A percentile compares a stretch with the other conserved stretches of the same genome.
These are phyloP conservation scores for Thalia dealbata DNA, from an alignment of 176 grass and related monocot genomes.

Conservation along the genomic window DNA sequence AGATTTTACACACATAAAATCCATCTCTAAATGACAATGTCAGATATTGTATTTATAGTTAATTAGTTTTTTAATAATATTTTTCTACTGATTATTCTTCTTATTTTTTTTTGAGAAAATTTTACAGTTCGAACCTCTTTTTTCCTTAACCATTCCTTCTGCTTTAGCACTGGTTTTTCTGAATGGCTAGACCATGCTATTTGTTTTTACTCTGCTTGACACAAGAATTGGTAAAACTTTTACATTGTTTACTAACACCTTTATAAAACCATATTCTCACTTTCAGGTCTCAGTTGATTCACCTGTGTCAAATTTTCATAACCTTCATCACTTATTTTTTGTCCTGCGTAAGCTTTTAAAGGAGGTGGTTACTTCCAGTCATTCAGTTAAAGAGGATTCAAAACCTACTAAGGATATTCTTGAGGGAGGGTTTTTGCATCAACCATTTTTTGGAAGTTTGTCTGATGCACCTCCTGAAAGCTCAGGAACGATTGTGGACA, in stretches of 20 bases:
- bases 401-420: constrained; percentile 32
- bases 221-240: neutral
- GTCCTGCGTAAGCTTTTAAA: constrained; percentile 68
- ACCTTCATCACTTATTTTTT: constrained; percentile 81
- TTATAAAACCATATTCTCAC: constrained; percentile 10
- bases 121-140: no score
- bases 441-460: constrained; percentile 31
- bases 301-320: constrained; percentile 51
- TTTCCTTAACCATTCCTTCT: no score
- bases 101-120: no score
- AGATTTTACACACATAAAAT: neutral
- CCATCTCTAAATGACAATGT: neutral
- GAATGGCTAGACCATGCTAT: no score
- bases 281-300: constrained; percentile 51
- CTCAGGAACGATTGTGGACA: constrained; percentile 33
- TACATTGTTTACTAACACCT: constrained; percentile 13
- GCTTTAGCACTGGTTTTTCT: no score
- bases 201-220: neutral
- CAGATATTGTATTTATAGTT: no score
- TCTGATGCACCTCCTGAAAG: constrained; percentile 26
- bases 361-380: constrained; percentile 48
- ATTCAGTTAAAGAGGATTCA: constrained; percentile 25
- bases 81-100: no score
- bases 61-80: no score
- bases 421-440: constrained; percentile 77